phyloP scores from a whole-genome alignment of 441 rosid genomes.

The Kokia cookei region DNA sequence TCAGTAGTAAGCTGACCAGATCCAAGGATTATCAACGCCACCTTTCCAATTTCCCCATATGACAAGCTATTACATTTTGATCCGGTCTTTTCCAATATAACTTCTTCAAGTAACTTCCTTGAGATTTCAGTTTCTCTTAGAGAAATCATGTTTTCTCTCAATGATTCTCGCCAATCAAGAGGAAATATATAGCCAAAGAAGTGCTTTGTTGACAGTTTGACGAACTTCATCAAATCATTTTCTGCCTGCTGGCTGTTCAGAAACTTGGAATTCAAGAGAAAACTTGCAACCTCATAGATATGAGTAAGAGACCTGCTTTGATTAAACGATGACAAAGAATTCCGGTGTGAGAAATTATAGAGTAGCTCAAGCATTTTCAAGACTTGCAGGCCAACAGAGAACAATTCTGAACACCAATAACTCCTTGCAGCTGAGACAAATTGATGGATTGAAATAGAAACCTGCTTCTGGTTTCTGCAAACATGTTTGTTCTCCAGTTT shows the following conservation, averaged over 20 bases:
- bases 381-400: slow-evolving; percentile 34
- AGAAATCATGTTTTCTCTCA: slow-evolving; percentile 19
- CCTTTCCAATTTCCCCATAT: slow-evolving; percentile 29
- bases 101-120: slow-evolving; percentile 16
- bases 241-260: not conserved
- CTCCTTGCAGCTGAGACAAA: slow-evolving; percentile 28
- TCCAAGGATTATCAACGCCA: slow-evolving; percentile 34
- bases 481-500: slow-evolving; percentile 7
- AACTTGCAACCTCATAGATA: slow-evolving; percentile 26
- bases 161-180: slow-evolving; percentile 31
- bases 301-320: slow-evolving; percentile 15
- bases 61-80: slow-evolving; percentile 11
- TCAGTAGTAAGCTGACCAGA: slow-evolving; percentile 11
- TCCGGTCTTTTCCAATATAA: slow-evolving; percentile 4
- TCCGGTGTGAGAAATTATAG: not conserved
- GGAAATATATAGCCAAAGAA: slow-evolving; percentile 28
- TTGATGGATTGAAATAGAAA: slow-evolving; percentile 17
- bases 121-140: slow-evolving; percentile 24
- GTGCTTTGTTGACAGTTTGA: slow-evolving; percentile 9
- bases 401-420: slow-evolving; percentile 36
- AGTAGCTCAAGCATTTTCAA: slow-evolving; percentile 27
- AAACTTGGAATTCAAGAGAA: slow-evolving; percentile 21
- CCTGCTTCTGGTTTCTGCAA: slow-evolving; percentile 4
- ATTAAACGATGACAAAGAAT: slow-evolving; percentile 19
- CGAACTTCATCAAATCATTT: slow-evolving; percentile 6